A percentile compares a stretch with the other conserved stretches of the same genome.
These are phyloP conservation scores for Arachis stenosperma DNA, from an alignment of 306 rosid species.

Conservation along the genomic window DNA sequence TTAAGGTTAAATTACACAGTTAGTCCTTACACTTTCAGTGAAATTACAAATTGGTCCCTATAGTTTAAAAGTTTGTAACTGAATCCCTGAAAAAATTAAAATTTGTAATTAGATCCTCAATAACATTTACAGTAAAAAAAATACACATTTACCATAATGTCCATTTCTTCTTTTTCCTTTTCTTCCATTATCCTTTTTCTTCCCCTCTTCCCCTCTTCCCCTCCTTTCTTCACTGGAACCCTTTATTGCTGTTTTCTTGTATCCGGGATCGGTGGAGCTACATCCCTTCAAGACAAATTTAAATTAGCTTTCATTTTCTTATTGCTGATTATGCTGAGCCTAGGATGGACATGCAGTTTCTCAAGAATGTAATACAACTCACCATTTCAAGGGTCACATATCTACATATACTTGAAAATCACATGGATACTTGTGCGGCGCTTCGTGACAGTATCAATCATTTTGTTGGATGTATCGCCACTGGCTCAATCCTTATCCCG, in stretches of 20 bases:
- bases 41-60: too few species aligned
- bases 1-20: too few species aligned
- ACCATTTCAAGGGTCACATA: slow-evolving; percentile 65
- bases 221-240: slow-evolving; percentile 2
- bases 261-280: slow-evolving; percentile 68
- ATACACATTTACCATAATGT: too few species aligned
- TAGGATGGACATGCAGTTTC: slow-evolving; percentile 75
- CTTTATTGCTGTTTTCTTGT: slow-evolving; percentile 59
- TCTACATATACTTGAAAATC: slow-evolving; percentile 36
- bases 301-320: slow-evolving; percentile 46
- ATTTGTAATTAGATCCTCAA: too few species aligned
- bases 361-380: slow-evolving; percentile 63
- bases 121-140: too few species aligned
- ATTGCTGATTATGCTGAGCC: slow-evolving; percentile 59
- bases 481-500: slow-evolving; percentile 69
- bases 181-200: too few species aligned
- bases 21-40: too few species aligned
- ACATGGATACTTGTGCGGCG: slow-evolving; percentile 45
- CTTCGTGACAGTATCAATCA: slow-evolving; percentile 51
- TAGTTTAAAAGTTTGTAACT: too few species aligned
- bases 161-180: too few species aligned
- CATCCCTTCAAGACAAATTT: slow-evolving; percentile 48
- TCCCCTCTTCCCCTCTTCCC: too few species aligned
- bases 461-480: slow-evolving; percentile 58
- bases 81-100: too few species aligned